Conservation (phyloP, 2,329 filamentous ascomycete genomes). For the Paracoccidioides lutzii region DNA sequence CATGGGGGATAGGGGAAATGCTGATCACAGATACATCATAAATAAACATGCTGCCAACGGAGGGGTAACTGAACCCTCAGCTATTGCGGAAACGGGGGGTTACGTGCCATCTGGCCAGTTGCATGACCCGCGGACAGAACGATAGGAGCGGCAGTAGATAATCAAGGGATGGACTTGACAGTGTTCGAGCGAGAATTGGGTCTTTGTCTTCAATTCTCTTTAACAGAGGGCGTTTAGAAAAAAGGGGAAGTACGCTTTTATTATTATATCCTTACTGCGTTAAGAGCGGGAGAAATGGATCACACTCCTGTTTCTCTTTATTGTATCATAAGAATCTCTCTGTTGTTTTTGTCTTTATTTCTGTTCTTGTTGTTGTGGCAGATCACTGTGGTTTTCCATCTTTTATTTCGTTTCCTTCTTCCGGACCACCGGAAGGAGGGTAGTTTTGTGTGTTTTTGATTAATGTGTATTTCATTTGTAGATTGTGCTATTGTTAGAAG, state of each 20-base stretch:
- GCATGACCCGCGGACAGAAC: background rate
- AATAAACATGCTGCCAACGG: background rate
- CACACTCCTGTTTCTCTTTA: too few relatives aligned
- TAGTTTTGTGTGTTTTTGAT: too few relatives aligned
- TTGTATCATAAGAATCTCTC: too few relatives aligned
- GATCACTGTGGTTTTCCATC: too few relatives aligned
- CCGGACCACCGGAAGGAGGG: too few relatives aligned
- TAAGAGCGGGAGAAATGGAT: too few relatives aligned
- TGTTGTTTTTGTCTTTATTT: too few relatives aligned
- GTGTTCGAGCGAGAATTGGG: background rate
- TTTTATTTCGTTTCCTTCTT: too few relatives aligned
- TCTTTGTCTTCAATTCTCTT: background rate
- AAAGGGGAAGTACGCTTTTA: background rate
- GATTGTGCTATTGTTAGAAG: too few relatives aligned
- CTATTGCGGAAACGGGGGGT: background rate
- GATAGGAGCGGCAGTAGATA: background rate
- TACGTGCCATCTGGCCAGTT: background rate
- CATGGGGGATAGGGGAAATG: constrained; percentile 20
- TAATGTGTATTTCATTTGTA: too few relatives aligned
- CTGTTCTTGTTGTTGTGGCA: too few relatives aligned
- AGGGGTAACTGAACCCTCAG: too few relatives aligned
- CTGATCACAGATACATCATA: constrained; percentile 10
- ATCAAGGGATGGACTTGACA: background rate
- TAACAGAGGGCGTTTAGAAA: background rate
- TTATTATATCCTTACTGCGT: background rate